Base-by-base conservation (phyloP, 352 stramenopile species). In the Phytopythium sindhum region DNA sequence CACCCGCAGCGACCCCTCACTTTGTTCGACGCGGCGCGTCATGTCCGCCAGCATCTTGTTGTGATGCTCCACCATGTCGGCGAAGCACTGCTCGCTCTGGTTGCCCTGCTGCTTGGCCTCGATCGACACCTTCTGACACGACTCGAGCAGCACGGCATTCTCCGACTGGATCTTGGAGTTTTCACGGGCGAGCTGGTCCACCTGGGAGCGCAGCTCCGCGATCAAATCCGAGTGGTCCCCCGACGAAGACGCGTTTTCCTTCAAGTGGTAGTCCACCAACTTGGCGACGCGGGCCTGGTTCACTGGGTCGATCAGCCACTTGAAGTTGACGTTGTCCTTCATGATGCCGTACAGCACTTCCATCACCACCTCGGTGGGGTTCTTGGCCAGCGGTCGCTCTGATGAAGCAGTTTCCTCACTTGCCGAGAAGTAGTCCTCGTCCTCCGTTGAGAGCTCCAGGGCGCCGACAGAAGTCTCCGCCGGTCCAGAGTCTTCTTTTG, bases 111-210 rank as follows among this genome's bases (percentile, higher is more conserved):
- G 56, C 63, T 69, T 61, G 35, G 26, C 50, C n/a, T 54, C 39
- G 44, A 59, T 26, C 54, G 66, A n/a, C 45, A 64, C 17, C 37
- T 61, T 51, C 47, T 59, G 53, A 33, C 53, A 59, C 29, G 53
- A 59, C 53, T 65, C 58, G 48, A 73, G 66, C 19, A 78, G 69
- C 58, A 60, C 57, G 19, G 86, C 78, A 42, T 90, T 89, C 63
- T 91, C 77, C 5, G 75, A 78, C 45, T 86, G 72, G 11, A 87
- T 84, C 69, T 80, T 77, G 17, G 80, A 55, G 50, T 89, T 91
- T 64, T 91, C 78, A 19, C 70, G 73, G 19, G 88, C 70, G 35
- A 90, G 58, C 58, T 80, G 48, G 59, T 90, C 78, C 58, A 90
- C 71, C 31, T 91, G 77, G 0, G 70, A 72, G 14, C 78, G 80